Conservation (phyloP, 78 protist genomes). For the Monosiga brevicollis region DNA sequence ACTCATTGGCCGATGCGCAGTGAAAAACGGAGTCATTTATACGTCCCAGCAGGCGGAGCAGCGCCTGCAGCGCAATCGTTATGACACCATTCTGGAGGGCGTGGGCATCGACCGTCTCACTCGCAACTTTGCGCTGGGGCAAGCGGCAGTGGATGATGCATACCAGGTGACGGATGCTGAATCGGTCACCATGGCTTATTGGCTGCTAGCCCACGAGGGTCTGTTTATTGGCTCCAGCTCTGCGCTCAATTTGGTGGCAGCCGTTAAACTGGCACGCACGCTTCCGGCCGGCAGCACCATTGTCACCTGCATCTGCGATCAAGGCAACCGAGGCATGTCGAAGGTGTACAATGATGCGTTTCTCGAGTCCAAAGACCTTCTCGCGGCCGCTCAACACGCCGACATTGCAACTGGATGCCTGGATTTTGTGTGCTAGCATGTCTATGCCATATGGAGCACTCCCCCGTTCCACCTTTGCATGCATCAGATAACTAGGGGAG, state of each 20-base stretch:
- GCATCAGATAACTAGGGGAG: too few relatives aligned
- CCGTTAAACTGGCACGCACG: slow-evolving; percentile 39
- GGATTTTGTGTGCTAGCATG: too few relatives aligned
- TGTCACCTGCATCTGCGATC: slow-evolving; percentile 60
- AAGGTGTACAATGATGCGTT: slow-evolving; percentile 33
- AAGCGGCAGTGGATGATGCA: slow-evolving; percentile 34
- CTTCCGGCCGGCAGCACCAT: slow-evolving; percentile 60
- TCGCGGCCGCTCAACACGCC: too few relatives aligned
- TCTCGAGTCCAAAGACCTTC: background rate
- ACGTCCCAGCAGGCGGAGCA: background rate
- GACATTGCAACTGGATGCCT: too few relatives aligned
- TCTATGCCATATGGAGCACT: too few relatives aligned
- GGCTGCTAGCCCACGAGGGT: slow-evolving; percentile 49
- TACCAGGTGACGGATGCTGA: slow-evolving; percentile 40
- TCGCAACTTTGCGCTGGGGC: slow-evolving; percentile 42
- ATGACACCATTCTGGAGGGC: slow-evolving; percentile 32
- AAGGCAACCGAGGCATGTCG: slow-evolving; percentile 44
- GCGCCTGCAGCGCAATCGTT: background rate
- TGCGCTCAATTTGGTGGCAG: slow-evolving; percentile 55
- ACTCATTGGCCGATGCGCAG: too few relatives aligned
- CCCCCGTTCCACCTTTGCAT: too few relatives aligned
- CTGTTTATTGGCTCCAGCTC: slow-evolving; percentile 60
- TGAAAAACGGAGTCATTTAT: background rate
- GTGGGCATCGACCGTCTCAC: slow-evolving; percentile 43
- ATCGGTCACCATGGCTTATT: slow-evolving; percentile 57